Base-by-base conservation (phyloP, 768 basidiomycete species). In the Cyclocybe aegerita region DNA sequence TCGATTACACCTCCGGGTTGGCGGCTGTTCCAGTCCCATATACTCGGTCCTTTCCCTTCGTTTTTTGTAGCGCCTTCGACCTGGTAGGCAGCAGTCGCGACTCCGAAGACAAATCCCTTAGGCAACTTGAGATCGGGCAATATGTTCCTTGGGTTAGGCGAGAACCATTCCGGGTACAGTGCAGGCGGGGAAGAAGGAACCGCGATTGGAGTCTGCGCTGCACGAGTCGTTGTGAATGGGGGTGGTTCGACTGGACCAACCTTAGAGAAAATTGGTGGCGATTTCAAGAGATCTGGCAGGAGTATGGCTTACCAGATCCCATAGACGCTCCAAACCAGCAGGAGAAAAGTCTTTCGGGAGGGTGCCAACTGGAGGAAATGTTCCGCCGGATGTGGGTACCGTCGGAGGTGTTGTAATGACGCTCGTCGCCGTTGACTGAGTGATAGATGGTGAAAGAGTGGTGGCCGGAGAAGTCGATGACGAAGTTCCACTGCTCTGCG, bases 11-110 rank as follows among this genome's bases (percentile, higher is more conserved):
- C 71, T 7, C 65, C 66, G 12, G 72, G 73, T 50, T 76, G 75
- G 10, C 73, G 67, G 48, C 69, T 71, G 41, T 75, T 76, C 76
- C 75, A 77, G 52, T 79, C 77, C 77, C 77, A 78, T 54, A 73
- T 67, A 1, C 68, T 70, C 1, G 76, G 76, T 7, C 76, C 76
- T 49, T 77, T 76, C 0, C 76, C 77, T 48, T 77, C 79, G 52
- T 69, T 70, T 59, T 78, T 75, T 11, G 65, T 73, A 6, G 78
- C 78, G 6, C 79, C 79, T 65, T 80, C 78, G 23, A 79, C 77
- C 54, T 80, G 78, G 55, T 77, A 79, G 7, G 79, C 74, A 16
- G 78, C 77, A 0, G 78, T 79, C 3, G 77, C 77, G 9, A 78
- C 78, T 23, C 79, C 79, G 53, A 79, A 79, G 39, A 73, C 66